phyloP scores from a whole-genome alignment of 345 rosid genomes.

The Citrus reticulata region DNA sequence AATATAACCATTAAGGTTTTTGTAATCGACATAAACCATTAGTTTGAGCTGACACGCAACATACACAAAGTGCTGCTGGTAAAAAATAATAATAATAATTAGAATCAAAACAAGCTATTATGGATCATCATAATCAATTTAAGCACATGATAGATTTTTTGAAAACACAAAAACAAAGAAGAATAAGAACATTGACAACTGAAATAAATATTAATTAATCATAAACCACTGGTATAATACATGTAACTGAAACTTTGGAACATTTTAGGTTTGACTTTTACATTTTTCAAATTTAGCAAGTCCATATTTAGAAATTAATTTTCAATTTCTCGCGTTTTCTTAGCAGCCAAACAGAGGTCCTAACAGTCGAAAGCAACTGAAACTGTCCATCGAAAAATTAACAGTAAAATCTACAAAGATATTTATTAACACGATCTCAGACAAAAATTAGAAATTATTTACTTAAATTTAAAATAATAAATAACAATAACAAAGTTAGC shows the following conservation, averaged over 20 bases:
- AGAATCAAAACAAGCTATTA: background rate
- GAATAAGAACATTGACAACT: background rate
- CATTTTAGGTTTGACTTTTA: background rate
- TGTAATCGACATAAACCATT: background rate
- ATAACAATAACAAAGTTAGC: background rate
- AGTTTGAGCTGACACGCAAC: background rate
- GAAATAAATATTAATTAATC: background rate
- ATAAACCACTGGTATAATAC: background rate
- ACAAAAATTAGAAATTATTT: background rate
- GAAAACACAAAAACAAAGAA: background rate
- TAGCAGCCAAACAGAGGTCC: background rate
- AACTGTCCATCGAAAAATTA: background rate
- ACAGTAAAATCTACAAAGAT: no score
- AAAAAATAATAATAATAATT: background rate
- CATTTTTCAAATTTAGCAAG: background rate
- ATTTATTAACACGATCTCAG: background rate
- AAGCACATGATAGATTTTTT: background rate
- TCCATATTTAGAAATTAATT: background rate
- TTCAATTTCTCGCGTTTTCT: background rate
- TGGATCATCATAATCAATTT: background rate
- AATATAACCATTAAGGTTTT: background rate
- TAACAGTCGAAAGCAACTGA: background rate
- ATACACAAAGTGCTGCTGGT: background rate
- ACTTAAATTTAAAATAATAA: background rate
- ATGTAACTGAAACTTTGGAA: background rate